These are phyloP conservation scores for Cladochytrium replicatum DNA, from an alignment of 192 early-diverging fungal genomes.

Conservation along the genomic window DNA sequence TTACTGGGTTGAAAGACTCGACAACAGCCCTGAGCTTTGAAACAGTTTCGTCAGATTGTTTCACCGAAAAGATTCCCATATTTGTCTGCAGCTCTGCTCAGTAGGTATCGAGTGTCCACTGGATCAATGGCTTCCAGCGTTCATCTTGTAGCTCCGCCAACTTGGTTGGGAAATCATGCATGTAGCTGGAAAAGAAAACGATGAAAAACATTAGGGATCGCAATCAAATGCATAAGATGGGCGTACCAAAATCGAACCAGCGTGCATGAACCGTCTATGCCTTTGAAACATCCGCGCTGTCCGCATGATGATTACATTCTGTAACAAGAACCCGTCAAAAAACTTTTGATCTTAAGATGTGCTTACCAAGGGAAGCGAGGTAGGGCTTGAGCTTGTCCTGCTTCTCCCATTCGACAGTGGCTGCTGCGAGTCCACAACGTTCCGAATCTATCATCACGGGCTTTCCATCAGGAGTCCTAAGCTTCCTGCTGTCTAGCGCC, in stretches of 20 bases:
- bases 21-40: slow-evolving; percentile 45
- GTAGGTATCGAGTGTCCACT: slow-evolving; percentile 61
- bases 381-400: slow-evolving; percentile 71
- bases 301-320: slow-evolving; percentile 77
- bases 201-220: neutral
- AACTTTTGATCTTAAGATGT: neutral
- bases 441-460: slow-evolving; percentile 49
- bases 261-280: slow-evolving; percentile 73
- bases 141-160: slow-evolving; percentile 70
- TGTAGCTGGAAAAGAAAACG: slow-evolving; percentile 39
- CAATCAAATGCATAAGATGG: neutral
- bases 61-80: slow-evolving; percentile 53
- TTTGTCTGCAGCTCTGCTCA: slow-evolving; percentile 62
- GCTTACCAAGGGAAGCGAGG: slow-evolving; percentile 74
- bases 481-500: slow-evolving; percentile 62
- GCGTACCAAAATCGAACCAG: slow-evolving; percentile 69
- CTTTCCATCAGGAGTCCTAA: slow-evolving; percentile 76
- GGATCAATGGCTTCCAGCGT: slow-evolving; percentile 71
- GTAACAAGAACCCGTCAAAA: slow-evolving; percentile 1
- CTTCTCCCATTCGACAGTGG: slow-evolving; percentile 90
- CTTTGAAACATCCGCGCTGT: slow-evolving; percentile 45
- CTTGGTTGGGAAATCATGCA: slow-evolving; percentile 64
- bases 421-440: slow-evolving; percentile 56
- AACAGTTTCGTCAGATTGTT: slow-evolving; percentile 54
- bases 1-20: slow-evolving; percentile 49